Evolutionary conservation across 73 alveolate species (phyloP), one percentile per base, ranked within the genome.

Genomic region (Paraurostyla sp.): DNA sequence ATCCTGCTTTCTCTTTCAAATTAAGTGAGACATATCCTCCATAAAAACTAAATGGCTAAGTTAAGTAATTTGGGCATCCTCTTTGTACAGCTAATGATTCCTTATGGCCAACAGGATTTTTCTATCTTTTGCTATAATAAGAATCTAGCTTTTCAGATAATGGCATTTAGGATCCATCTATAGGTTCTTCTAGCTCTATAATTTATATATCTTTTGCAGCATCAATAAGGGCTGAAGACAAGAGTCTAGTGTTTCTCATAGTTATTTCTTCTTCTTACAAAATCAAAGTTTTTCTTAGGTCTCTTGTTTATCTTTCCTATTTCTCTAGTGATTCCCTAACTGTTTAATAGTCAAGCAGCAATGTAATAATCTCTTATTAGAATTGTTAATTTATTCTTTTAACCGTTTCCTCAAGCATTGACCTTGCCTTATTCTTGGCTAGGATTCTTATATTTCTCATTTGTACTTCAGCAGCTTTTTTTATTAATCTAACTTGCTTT

Each of bases 401-500:
- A 20, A 78, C 89, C 13, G 89, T 78, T 41, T 49, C 29, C 52
- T 51, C 89, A 2, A 78, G 35, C 89, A 78, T 78, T 23, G 0
- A 11, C 40, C 78, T 50, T 9, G 89, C 76, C n/a, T 54, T 50
- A 9, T 78, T 78, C 45, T 78, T 78, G 41, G 89, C 89, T 11
- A 78, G 25, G 54, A 78, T 46, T 45, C 52, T 78, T 13, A 78
- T 54, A 27, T 78, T 78, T 15, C 89, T 2, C 89, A 78, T 78
- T 33, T 78, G 32, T 9, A 51, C 76, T 52, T 78, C 89, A 22
- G 89, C 89, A 18, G 89, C 89, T 52, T 78, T 78, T 43, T 78
- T 78, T 18, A 78, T 58, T 54, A 23, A 23, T 54, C 45, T 50
- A 13, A 78, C 33, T 51, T 78, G 25, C 62, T 45, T 51, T 11